A percentile compares a stretch with the other conserved stretches of the same genome.
Conservation (phyloP, 2,329 filamentous ascomycete genomes). For the Xylariaceae sp. region DNA sequence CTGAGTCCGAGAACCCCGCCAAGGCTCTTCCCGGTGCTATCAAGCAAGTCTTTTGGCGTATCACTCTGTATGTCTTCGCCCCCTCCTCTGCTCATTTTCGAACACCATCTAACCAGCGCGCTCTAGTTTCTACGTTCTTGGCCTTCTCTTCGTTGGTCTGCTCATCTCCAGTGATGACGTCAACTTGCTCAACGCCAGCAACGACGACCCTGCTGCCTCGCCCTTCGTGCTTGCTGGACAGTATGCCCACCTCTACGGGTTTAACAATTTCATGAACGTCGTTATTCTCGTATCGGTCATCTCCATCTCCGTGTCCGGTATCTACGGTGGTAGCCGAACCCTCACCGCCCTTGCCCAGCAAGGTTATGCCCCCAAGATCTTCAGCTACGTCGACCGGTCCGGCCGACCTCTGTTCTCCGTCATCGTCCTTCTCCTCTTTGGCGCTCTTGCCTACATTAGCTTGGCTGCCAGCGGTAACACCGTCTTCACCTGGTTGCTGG, state of each 20-base stretch:
- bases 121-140: constrained; percentile 47
- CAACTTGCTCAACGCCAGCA: constrained; percentile 45
- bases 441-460: constrained; percentile 47
- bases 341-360: constrained; percentile 57
- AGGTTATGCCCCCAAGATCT: constrained; percentile 53
- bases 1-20: constrained; percentile 65
- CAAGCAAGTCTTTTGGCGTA: constrained; percentile 69
- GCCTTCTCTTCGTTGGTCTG: constrained; percentile 49
- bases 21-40: constrained; percentile 75
- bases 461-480: constrained; percentile 41
- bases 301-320: constrained; percentile 55
- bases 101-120: constrained; percentile 6
- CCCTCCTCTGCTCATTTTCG: not conserved
- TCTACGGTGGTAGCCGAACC: constrained; percentile 58
- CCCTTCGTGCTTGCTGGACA: constrained; percentile 57
- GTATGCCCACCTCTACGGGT: constrained; percentile 48
- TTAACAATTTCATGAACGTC: constrained; percentile 56
- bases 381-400: constrained; percentile 54
- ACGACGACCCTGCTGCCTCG: constrained; percentile 43
- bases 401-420: constrained; percentile 54
- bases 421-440: constrained; percentile 43
- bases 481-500: constrained; percentile 64
- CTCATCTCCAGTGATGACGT: constrained; percentile 44
- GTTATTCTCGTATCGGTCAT: constrained; percentile 57
- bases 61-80: constrained; percentile 38